A percentile compares a stretch with the other conserved stretches of the same genome.
phyloP scores from a whole-genome alignment of 768 basidiomycete genomes.

The Pisolithus albus region DNA sequence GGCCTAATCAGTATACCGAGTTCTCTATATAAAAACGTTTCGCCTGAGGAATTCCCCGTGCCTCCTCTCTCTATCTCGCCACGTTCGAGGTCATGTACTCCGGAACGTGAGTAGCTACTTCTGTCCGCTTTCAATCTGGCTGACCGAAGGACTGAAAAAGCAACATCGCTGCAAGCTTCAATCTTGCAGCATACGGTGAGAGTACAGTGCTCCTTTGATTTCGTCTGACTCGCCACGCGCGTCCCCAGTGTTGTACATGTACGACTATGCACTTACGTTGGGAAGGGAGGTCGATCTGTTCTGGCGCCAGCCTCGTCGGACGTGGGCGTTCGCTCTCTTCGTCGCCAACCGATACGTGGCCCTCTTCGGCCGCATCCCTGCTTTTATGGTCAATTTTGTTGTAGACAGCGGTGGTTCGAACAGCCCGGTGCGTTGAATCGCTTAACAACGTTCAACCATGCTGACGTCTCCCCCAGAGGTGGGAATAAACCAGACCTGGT shows the following conservation, averaged over 20 bases:
- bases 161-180: neutral
- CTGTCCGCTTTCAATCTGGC: neutral
- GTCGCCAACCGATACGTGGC: conserved; percentile 35
- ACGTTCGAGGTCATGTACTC: too few relatives aligned
- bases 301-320: conserved; percentile 31
- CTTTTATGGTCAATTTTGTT: conserved; percentile 29
- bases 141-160: neutral
- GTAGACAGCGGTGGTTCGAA: neutral
- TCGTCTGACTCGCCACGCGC: neutral
- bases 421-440: neutral
- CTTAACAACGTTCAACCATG: too few relatives aligned
- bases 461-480: neutral
- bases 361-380: conserved; percentile 34
- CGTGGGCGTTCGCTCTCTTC: conserved; percentile 33
- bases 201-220: too few relatives aligned
- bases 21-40: neutral
- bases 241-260: conserved; percentile 23
- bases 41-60: neutral
- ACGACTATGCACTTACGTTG: conserved; percentile 42
- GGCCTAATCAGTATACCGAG: neutral
- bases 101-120: too few relatives aligned
- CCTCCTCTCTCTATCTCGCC: too few relatives aligned
- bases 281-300: conserved; percentile 34
- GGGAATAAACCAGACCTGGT: neutral
- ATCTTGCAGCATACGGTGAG: neutral